Base-by-base conservation (phyloP, 441 rosid species). In the Populus trichocarpa region DNA sequence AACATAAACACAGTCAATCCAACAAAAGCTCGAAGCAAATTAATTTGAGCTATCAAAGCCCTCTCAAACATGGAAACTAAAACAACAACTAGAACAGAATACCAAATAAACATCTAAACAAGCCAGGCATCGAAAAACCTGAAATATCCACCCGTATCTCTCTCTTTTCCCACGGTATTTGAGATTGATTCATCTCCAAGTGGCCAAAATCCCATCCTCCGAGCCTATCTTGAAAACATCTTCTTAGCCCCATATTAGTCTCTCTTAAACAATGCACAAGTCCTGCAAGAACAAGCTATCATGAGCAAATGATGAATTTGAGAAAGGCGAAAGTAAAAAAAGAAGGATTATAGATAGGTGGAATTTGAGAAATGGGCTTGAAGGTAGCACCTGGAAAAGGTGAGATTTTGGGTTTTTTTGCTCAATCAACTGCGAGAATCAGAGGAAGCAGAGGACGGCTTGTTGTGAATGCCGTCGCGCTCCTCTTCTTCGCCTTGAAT, bases 361-460 rank as follows among this genome's bases (percentile, higher is more conserved):
- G 79, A 70, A 65, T 30, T 68, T 70, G 67, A 78, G 59, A 71
- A 40, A 33, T n/a, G 82, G 74, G 63, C 33, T 73, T 66, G 68
- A 72, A 67, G 38, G 35, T 26, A 78, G 73, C 57, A 93, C 97
- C 94, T 87, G 83, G 70, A 14, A 81, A 80, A 82, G 75, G 81
- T 76, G 50, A 59, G 78, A 83, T 40, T 78, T 72, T 53, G 81
- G 74, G 33, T 70, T 8, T 75, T 59, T 78, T 75, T 18, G 75
- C 4, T 68, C 61, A 61, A 80, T 90, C 91, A 92, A 90, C 88
- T 93, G 92, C 88, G 91, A 84, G 96, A 90, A 80, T 86, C 88
- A 70, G 97, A 92, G 87, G 97, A 93, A 87, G 93, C 91, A 78
- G 97, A 89, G 78, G 95, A 90, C 88, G 89, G 94, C 86, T 89